phyloP scores from a whole-genome alignment of 1,284 basidiomycete genomes.

The Ustilago cynodontis region DNA sequence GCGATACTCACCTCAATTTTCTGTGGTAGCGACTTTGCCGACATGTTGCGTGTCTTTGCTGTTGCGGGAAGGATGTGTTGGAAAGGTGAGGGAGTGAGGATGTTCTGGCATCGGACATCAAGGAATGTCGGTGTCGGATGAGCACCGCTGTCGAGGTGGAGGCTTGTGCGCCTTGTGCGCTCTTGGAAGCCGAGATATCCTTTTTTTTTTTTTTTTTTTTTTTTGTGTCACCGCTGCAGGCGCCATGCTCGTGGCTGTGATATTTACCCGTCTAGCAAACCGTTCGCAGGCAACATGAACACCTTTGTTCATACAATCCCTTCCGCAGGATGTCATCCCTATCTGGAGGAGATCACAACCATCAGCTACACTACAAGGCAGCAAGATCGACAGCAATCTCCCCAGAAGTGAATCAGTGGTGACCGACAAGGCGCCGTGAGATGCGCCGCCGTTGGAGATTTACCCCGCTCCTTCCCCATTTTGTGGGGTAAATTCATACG shows the following conservation, averaged over 20 bases:
- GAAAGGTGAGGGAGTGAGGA: background rate
- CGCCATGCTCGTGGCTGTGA: no score
- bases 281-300: no score
- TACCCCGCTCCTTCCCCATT: background rate
- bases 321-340: no score
- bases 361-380: no score
- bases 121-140: background rate
- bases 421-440: no score
- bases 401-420: no score
- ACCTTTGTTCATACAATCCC: no score
- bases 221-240: no score
- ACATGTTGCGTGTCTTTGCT: conserved; percentile 9
- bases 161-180: conserved; percentile 5
- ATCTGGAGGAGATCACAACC: no score
- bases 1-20: conserved; percentile 19
- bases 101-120: background rate
- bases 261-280: no score
- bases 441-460: background rate
- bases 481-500: conserved; percentile 3
- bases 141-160: background rate
- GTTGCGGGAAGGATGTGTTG: background rate
- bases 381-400: no score
- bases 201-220: background rate
- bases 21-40: conserved; percentile 8
- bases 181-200: conserved; percentile 19